Base-by-base conservation (phyloP, 2,329 filamentous ascomycete genomes). In the Aspergillus sp. region DNA sequence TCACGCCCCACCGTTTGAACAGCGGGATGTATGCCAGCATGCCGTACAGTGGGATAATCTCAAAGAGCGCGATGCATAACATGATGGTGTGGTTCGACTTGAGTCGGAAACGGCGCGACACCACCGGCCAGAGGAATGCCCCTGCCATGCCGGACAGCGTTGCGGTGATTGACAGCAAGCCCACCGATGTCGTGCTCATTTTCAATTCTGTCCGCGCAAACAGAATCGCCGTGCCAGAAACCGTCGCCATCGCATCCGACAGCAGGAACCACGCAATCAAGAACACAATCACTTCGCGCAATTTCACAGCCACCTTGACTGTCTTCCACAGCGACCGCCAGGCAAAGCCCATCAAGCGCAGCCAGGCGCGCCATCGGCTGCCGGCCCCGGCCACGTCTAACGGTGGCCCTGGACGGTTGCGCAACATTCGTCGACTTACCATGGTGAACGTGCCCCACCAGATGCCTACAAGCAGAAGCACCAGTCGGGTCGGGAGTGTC, bases 381-480 rank as follows among this genome's bases (percentile, higher is more conserved):
- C 38, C 49, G 34, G 35, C 39, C 28, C 29, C 29, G 33, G 45
- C 48, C 4, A 54, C 49, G 7, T 62, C 59, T 7, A 68, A 68
- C 0, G 87, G 87, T 34, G 90, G 90, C 0, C 90, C 90, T 0
- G 90, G 90, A 38, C 90, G 79, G 6, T 87, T 81, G 30, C 88
- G 82, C 28, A 96, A 74, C 83, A 87, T 94, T 58, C 88, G 69
- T 1, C 86, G 86, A 1, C 86, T 80, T 1, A 90, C 88, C 46
- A 94, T 78, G 2, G 87, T 93, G 64, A 96, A 95, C 26, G 83
- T 52, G 33, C 86, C 81, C 90, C 90, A 96, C 90, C 90, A 96
- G 29, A 80, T 68, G 28, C 90, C 90, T 36, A 95, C 81, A 44
- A 88, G 71, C 60, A 91, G 86, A 12, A 96, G 74, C 0, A 91